These are phyloP conservation scores for Leccinum boreale DNA, from an alignment of 768 basidiomycete species.

Conservation along the genomic window DNA sequence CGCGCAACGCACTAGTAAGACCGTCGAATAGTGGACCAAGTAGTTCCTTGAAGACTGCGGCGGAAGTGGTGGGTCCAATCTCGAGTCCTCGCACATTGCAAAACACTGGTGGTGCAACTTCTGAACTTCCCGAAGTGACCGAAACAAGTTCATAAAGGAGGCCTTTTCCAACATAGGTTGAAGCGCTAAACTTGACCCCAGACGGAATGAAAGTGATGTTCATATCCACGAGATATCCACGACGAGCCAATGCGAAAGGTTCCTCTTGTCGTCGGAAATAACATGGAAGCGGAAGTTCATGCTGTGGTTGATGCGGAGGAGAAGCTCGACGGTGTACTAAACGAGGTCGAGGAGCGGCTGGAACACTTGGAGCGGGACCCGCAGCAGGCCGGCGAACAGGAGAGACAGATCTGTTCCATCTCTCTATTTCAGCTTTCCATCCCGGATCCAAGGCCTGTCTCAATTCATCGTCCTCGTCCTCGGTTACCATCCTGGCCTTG, in stretches of 20 bases:
- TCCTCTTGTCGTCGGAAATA: slow-evolving; percentile 15
- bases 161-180: slow-evolving; percentile 59
- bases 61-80: slow-evolving; percentile 41
- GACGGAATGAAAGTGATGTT: slow-evolving; percentile 47
- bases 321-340: slow-evolving; percentile 12
- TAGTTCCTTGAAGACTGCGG: slow-evolving; percentile 41
- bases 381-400: slow-evolving; percentile 11
- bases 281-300: slow-evolving; percentile 12
- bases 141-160: slow-evolving; percentile 55
- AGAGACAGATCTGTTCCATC: slow-evolving; percentile 27
- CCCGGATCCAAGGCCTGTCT: slow-evolving; percentile 40
- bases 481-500: slow-evolving; percentile 34
- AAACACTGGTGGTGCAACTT: slow-evolving; percentile 28
- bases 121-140: slow-evolving; percentile 29
- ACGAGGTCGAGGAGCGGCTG: slow-evolving; percentile 9
- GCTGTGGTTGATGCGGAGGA: neutral
- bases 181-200: slow-evolving; percentile 47
- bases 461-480: slow-evolving; percentile 45
- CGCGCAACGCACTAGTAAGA: slow-evolving; percentile 37
- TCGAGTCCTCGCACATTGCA: slow-evolving; percentile 39
- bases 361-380: neutral
- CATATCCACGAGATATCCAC: slow-evolving; percentile 45
- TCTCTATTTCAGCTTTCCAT: slow-evolving; percentile 32
- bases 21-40: slow-evolving; percentile 48
- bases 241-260: slow-evolving; percentile 3